A percentile compares a stretch with the other conserved stretches of the same genome.
Conservation (phyloP, 2,329 filamentous ascomycete genomes). For the Fusarium sambucinum region DNA sequence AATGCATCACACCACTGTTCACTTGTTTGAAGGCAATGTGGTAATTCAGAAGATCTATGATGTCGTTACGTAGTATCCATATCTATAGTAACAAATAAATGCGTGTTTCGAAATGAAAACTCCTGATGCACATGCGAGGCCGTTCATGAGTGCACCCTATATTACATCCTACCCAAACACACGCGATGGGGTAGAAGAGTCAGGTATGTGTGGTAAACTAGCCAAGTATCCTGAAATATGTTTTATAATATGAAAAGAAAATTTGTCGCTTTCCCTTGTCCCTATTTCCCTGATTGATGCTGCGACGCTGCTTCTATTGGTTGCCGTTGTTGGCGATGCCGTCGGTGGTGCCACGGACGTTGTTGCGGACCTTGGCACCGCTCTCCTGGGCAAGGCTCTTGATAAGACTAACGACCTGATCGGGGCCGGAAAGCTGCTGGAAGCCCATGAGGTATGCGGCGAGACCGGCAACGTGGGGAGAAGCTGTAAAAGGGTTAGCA, state of each 20-base stretch:
- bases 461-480: constrained; percentile 75
- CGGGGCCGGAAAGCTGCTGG: constrained; percentile 59
- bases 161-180: constrained; percentile 45
- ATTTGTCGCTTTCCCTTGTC: constrained; percentile 32
- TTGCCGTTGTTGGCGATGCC: constrained; percentile 70
- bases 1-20: background rate
- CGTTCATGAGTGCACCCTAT: constrained; percentile 32
- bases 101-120: constrained; percentile 19
- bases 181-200: constrained; percentile 34
- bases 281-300: constrained; percentile 15
- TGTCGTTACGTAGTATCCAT: constrained; percentile 24
- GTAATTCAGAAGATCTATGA: constrained; percentile 30
- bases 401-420: constrained; percentile 60
- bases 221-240: constrained; percentile 42
- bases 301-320: constrained; percentile 40
- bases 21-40: background rate
- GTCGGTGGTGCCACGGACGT: constrained; percentile 60
- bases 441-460: constrained; percentile 75
- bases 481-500: constrained; percentile 56
- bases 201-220: constrained; percentile 38
- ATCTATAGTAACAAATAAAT: constrained; percentile 32
- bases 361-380: constrained; percentile 59
- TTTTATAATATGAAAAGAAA: constrained; percentile 35
- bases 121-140: constrained; percentile 25
- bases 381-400: constrained; percentile 64